Conservation (phyloP, 208 protist species). For the Blechomonas ayalai region DNA sequence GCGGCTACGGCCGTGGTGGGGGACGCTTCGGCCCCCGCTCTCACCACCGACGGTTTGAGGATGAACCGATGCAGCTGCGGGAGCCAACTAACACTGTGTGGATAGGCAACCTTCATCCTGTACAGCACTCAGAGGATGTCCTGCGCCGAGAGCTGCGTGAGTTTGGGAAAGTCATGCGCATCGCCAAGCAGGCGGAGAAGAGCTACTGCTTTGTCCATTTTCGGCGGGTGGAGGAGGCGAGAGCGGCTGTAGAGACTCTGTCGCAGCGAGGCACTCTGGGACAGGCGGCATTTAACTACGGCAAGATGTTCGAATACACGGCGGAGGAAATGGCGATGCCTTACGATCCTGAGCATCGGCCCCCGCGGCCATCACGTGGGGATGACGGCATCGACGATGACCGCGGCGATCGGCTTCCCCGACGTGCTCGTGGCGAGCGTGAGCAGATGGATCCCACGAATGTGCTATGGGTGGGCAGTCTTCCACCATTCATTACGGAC, state of each 20-base stretch:
- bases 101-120: constrained; percentile 68
- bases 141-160: constrained; percentile 50
- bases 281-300: constrained; percentile 69
- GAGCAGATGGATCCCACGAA: constrained; percentile 59
- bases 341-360: constrained; percentile 27
- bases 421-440: constrained; percentile 43
- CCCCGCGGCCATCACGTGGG: constrained; percentile 10
- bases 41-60: constrained; percentile 8
- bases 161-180: constrained; percentile 77
- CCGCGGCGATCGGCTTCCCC: constrained; percentile 4
- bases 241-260: constrained; percentile 58
- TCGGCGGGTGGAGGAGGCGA: constrained; percentile 69
- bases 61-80: constrained; percentile 21
- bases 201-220: constrained; percentile 86
- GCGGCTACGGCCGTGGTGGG: background rate
- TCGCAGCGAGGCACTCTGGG: constrained; percentile 42
- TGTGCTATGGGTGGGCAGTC: constrained; percentile 74
- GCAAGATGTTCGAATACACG: constrained; percentile 80
- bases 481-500: constrained; percentile 57
- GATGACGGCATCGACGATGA: constrained; percentile 14
- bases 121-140: constrained; percentile 34
- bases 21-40: background rate
- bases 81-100: constrained; percentile 87
- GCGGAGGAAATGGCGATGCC: constrained; percentile 53
- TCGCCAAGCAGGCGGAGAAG: constrained; percentile 56